Evolutionary conservation across 495 filamentous ascomycete genomes (phyloP), one percentile per base, ranked within the genome.

Genomic region (Hypoxylon perforatum): DNA sequence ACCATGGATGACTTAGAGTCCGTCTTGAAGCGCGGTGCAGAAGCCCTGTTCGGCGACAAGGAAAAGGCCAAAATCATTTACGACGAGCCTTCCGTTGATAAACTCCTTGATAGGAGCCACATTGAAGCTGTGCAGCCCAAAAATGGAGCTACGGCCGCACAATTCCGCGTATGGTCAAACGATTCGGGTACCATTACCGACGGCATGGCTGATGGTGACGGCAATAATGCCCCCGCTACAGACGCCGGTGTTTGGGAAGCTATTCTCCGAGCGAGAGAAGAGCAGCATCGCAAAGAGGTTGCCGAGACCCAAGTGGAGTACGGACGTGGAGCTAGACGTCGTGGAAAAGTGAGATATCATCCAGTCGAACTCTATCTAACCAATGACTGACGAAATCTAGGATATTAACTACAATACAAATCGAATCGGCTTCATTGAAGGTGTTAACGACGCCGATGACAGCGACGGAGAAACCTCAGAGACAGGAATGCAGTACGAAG

Each of bases 91-190:
- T 91, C 91, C 0, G 87, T 99, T 11, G 92, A 97, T 49, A 92
- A 90, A 60, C 83, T 99, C 5, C 83, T 99, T 19, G 94, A 98
- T 73, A 88, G 96, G 15, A 92, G 88, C 55, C 87, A 90, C 48
- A 83, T 89, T 8, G 94, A 97, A 72, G 86, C 92, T 59, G 91
- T 89, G 1, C 79, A 85, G 46, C 74, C 84, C 9, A 81, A 84
- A 9, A 77, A 83, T 38, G 83, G 88, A 45, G 84, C 84, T 19
- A 85, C 88, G 1, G 89, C 91, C 65, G 89, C 88, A 2, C 88
- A 93, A 47, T 99, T 97, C 78, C 86, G 93, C 18, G 90, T 99
- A 2, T 99, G 95, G 95, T 91, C 88, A 10, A 96, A 96, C 71
- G 90, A 96, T 14, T 84, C 87, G 57, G 82, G 78, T 6, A 61